Conservation (phyloP, 805 yeast species). For the Pichia pseudocactophila region DNA sequence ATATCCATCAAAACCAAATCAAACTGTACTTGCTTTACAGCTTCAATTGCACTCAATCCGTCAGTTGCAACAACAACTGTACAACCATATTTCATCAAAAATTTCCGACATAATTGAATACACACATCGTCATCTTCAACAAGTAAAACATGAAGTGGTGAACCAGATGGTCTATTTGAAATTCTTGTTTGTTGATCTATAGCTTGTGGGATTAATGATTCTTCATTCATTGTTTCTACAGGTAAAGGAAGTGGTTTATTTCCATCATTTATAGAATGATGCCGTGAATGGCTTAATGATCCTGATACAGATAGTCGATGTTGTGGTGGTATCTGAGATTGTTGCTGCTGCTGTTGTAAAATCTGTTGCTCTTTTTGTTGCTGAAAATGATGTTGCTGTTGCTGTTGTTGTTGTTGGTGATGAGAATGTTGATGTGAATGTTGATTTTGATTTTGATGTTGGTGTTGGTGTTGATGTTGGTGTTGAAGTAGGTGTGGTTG, state of each 20-base stretch:
- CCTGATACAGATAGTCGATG: too few species aligned
- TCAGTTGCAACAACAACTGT: conserved; percentile 88
- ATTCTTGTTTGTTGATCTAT: conserved; percentile 12
- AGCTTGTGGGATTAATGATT: not conserved
- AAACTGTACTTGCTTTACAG: conserved; percentile 59
- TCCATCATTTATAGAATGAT: too few species aligned
- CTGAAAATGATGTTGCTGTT: not conserved
- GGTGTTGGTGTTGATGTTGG: not conserved
- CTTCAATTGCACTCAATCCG: conserved; percentile 80
- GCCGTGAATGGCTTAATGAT: not conserved
- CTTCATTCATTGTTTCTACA: not conserved
- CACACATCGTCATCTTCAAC: conserved; percentile 82
- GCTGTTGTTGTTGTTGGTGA: not conserved
- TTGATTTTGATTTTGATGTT: not conserved
- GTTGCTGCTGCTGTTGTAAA: conserved; percentile 6
- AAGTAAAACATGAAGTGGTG: conserved; percentile 54
- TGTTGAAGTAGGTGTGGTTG: too few species aligned
- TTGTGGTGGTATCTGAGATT: conserved; percentile 3
- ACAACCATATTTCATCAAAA: conserved; percentile 81
- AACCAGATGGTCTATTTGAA: conserved; percentile 25
- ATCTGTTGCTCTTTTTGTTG: too few species aligned
- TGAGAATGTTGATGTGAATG: too few species aligned
- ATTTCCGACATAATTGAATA: conserved; percentile 73
- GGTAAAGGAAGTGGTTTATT: too few species aligned
- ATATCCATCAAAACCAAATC: conserved; percentile 81